Percentiles rank a stretch among this genome's conserved stretches.
These are phyloP conservation scores for Luffa aegyptiaca DNA, from an alignment of 306 rosid species.

Conservation along the genomic window DNA sequence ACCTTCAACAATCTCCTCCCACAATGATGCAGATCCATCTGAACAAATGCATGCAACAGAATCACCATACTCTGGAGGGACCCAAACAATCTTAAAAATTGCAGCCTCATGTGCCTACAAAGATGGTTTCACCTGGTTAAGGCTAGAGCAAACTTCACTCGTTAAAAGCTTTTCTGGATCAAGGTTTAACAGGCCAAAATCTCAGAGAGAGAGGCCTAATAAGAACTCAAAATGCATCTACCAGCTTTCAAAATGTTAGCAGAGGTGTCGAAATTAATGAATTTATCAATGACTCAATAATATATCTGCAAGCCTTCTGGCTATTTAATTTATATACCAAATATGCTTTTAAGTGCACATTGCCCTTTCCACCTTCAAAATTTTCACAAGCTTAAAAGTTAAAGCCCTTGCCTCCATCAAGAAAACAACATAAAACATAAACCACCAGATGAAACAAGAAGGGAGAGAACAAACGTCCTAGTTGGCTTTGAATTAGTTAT, in stretches of 20 bases:
- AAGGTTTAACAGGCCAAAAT: neutral
- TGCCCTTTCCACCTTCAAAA: neutral
- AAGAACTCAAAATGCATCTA: neutral
- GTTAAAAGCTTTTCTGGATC: neutral
- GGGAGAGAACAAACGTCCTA: neutral
- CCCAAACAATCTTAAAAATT: constrained; percentile 62
- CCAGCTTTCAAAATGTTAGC: neutral
- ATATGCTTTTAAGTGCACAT: neutral
- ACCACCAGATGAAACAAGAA: neutral
- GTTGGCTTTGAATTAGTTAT: neutral
- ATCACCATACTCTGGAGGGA: constrained; percentile 78
- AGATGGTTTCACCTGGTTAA: neutral
- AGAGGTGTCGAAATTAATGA: neutral
- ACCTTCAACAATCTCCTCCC: constrained; percentile 85
- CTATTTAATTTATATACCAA: neutral
- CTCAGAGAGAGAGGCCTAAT: neutral
- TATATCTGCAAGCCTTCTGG: neutral
- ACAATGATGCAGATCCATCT: constrained; percentile 57
- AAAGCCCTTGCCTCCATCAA: neutral
- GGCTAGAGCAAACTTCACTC: neutral
- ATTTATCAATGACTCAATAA: neutral
- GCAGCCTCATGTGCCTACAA: constrained; percentile 44
- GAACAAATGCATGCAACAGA: constrained; percentile 62
- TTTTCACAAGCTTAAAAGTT: neutral
- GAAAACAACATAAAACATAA: neutral